Percentiles rank a stretch among this genome's conserved stretches.
phyloP scores from a whole-genome alignment of 129 eudicot genomes.

The Kitagawia praeruptora region DNA sequence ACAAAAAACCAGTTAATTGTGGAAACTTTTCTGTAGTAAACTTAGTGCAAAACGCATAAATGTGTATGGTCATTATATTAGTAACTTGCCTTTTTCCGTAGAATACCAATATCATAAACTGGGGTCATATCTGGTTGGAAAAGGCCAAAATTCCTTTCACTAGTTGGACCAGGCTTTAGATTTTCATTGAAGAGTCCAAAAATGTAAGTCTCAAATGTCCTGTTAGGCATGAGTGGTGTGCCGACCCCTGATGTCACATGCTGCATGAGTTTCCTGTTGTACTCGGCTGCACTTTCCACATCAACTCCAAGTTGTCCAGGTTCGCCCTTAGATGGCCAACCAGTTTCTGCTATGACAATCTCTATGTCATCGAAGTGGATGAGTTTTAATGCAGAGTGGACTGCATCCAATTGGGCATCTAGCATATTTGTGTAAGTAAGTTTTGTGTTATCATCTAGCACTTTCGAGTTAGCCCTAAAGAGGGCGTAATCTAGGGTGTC shows the following conservation, averaged over 20 bases:
- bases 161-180: constrained; percentile 68
- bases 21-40: background rate
- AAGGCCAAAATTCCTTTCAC: constrained; percentile 71
- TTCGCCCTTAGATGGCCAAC: constrained; percentile 90
- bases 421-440: constrained; percentile 67
- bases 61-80: background rate
- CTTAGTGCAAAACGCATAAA: background rate
- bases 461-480: constrained; percentile 59
- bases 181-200: constrained; percentile 79
- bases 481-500: constrained; percentile 60
- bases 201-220: constrained; percentile 67
- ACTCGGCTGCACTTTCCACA: constrained; percentile 50
- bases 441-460: constrained; percentile 40
- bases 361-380: constrained; percentile 50
- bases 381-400: constrained; percentile 58
- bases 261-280: constrained; percentile 47
- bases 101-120: constrained; percentile 51
- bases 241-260: constrained; percentile 68
- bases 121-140: constrained; percentile 63
- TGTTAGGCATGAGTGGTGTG: constrained; percentile 89
- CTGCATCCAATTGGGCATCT: constrained; percentile 74
- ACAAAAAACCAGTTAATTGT: background rate
- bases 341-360: constrained; percentile 73
- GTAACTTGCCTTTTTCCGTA: constrained; percentile 31
- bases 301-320: constrained; percentile 55